A percentile compares a stretch with the other conserved stretches of the same genome.
These are phyloP conservation scores for Vitis vinifera DNA, from an alignment of 164 flowering plant species.

Conservation along the genomic window ASM3070453v1 NC_081813.1:23215501-23216000, in stretches of 20 bases:
- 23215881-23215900: background rate
- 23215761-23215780: slow-evolving; percentile 10
- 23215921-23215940: no score
- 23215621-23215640: slow-evolving; percentile 30
- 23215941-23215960: no score
- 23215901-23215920: background rate
- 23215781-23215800: background rate
- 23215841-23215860: background rate
- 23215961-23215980: no score
- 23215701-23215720: slow-evolving; percentile 70
- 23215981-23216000: background rate
- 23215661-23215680: slow-evolving; percentile 69
- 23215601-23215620: slow-evolving; percentile 51
- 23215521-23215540: slow-evolving; percentile 72
- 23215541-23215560: slow-evolving; percentile 68
- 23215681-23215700: slow-evolving; percentile 55
- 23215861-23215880: background rate
- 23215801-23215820: background rate
- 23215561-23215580: slow-evolving; percentile 57
- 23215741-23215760: slow-evolving; percentile 63
- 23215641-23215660: slow-evolving; percentile 63
- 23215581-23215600: slow-evolving; percentile 60
- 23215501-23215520: slow-evolving; percentile 63
- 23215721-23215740: slow-evolving; percentile 69
- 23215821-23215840: background rate